Evolutionary conservation across 139 green algal genomes (phyloP).

Genomic region (Micractinium conductrix): DNA sequence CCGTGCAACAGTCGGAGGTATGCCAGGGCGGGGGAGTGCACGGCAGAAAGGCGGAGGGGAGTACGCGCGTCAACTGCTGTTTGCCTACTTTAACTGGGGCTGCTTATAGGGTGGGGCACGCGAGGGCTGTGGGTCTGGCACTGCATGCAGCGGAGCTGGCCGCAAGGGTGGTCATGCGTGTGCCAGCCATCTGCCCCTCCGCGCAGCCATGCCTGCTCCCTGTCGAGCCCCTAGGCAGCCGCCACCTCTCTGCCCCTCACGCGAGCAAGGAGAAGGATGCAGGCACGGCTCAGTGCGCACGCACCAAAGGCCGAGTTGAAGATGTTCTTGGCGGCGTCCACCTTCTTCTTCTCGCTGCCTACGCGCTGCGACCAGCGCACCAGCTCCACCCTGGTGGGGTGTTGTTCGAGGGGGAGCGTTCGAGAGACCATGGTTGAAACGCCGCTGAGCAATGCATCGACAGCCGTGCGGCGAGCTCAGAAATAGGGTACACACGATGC

Average conservation of each 20-base stretch:
- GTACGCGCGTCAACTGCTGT: neutral
- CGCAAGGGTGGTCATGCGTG: too few relatives aligned
- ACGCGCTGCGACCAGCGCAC: neutral
- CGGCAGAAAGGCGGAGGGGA: neutral
- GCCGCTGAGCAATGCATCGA: too few relatives aligned
- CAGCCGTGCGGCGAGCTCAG: neutral
- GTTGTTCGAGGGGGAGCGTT: neutral
- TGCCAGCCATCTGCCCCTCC: too few relatives aligned
- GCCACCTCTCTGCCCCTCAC: neutral
- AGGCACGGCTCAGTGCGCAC: neutral
- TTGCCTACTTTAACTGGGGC: too few relatives aligned
- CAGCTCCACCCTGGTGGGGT: conserved; percentile 14
- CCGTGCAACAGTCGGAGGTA: too few relatives aligned
- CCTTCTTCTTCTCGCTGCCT: neutral
- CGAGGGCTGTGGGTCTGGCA: too few relatives aligned
- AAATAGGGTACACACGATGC: neutral
- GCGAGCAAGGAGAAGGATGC: neutral
- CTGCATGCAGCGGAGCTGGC: too few relatives aligned
- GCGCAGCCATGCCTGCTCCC: neutral
- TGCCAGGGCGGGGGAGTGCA: neutral
- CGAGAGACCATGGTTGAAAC: too few relatives aligned
- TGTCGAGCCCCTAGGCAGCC: neutral
- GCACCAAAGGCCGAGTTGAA: conserved; percentile 58
- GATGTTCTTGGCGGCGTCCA: neutral
- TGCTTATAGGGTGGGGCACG: too few relatives aligned